Evolutionary conservation across 2,329 filamentous ascomycete genomes (phyloP).

Genomic region (Achaetomium macrosporum): DNA sequence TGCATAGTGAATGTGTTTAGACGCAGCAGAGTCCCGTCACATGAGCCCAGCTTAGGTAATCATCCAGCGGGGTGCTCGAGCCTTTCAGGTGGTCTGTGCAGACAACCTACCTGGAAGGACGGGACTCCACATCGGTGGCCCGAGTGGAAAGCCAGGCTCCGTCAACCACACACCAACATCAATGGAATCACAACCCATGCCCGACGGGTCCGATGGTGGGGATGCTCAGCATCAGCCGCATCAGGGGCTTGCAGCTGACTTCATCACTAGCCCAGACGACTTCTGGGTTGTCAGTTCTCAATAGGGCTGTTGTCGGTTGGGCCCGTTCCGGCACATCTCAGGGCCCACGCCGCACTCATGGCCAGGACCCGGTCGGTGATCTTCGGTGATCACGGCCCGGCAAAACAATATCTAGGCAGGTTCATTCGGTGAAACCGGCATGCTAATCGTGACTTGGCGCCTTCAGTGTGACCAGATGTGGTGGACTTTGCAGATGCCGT

Average conservation of each 20-base stretch:
- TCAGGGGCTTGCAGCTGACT: not conserved
- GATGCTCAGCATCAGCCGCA: not conserved
- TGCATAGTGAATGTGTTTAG: constrained; percentile 5
- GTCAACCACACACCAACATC: too few species aligned
- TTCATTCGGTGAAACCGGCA: not conserved
- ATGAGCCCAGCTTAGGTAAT: constrained; percentile 4
- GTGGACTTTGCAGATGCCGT: constrained; percentile 13
- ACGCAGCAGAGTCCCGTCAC: constrained; percentile 14
- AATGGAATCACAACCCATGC: too few species aligned
- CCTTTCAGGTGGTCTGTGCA: constrained; percentile 3
- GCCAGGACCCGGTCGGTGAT: too few species aligned
- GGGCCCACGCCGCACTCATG: not conserved
- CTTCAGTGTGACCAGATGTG: constrained; percentile 7
- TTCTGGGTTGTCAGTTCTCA: too few species aligned
- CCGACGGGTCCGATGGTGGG: not conserved
- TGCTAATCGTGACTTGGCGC: not conserved
- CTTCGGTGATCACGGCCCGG: too few species aligned
- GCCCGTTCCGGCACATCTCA: constrained; percentile 9
- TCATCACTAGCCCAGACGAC: not conserved
- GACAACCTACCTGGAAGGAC: too few species aligned
- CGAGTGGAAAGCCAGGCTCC: too few species aligned
- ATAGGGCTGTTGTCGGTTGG: constrained; percentile 3
- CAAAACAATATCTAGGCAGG: too few species aligned
- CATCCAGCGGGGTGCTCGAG: too few species aligned
- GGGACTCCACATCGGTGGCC: too few species aligned